phyloP scores from a whole-genome alignment of 306 rosid genomes.

The Casuarina equisetifolia region DNA sequence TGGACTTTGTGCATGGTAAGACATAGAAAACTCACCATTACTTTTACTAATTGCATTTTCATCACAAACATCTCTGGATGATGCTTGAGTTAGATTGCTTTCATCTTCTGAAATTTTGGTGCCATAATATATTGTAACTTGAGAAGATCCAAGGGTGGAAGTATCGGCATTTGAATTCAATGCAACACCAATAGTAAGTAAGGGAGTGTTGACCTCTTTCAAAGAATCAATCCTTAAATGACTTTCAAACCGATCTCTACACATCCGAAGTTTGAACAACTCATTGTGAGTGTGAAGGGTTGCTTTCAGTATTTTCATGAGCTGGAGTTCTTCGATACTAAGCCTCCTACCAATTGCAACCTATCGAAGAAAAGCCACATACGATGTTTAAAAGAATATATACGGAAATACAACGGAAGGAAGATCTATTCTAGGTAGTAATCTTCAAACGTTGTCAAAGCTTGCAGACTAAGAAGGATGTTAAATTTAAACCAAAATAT shows the following conservation, averaged over 20 bases:
- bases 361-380: slow-evolving; percentile 34
- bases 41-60: slow-evolving; percentile 92
- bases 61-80: slow-evolving; percentile 74
- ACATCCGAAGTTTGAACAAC: slow-evolving; percentile 98
- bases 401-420: background rate
- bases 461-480: background rate
- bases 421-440: background rate
- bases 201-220: slow-evolving; percentile 69
- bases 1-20: background rate
- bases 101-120: slow-evolving; percentile 80
- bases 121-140: slow-evolving; percentile 67
- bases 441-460: background rate
- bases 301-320: slow-evolving; percentile 86
- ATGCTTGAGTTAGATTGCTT: slow-evolving; percentile 77
- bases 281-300: slow-evolving; percentile 81
- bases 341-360: slow-evolving; percentile 89
- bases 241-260: slow-evolving; percentile 89
- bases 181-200: slow-evolving; percentile 43
- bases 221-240: slow-evolving; percentile 77
- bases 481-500: background rate
- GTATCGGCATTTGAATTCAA: slow-evolving; percentile 74
- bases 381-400: background rate
- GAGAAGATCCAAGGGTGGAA: slow-evolving; percentile 80
- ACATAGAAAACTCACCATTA: slow-evolving; percentile 68
- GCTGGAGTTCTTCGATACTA: slow-evolving; percentile 93